These are phyloP conservation scores for Oryza australiensis DNA, from an alignment of 176 grass and related monocot species.

Conservation along the genomic window DNA sequence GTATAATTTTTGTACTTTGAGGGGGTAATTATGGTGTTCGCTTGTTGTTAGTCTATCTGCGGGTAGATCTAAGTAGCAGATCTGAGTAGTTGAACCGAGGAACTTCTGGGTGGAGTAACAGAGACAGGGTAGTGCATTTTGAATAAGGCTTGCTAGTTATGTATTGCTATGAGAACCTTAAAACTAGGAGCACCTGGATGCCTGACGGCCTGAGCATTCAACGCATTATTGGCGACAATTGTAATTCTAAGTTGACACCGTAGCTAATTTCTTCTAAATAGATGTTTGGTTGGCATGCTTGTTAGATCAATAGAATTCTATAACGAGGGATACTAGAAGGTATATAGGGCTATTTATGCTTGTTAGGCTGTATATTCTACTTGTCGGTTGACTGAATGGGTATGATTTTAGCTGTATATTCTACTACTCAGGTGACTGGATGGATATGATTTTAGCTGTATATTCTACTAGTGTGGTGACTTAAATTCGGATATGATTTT, in stretches of 20 bases:
- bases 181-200: background rate
- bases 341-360: background rate
- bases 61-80: constrained; percentile 40
- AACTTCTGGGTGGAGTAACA: background rate
- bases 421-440: too few species aligned
- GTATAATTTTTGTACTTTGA: background rate
- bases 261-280: background rate
- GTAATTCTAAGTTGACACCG: background rate
- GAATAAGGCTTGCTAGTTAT: background rate
- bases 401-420: background rate
- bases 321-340: background rate
- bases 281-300: background rate
- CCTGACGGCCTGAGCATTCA: background rate
- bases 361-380: background rate
- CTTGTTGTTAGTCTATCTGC: background rate
- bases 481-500: background rate
- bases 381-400: background rate
- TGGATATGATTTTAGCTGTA: background rate
- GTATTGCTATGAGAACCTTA: background rate
- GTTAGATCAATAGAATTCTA: background rate
- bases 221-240: background rate
- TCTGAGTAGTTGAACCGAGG: constrained; percentile 6
- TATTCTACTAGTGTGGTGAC: background rate
- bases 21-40: background rate
- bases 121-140: background rate